These are phyloP conservation scores for Schoenoplectus tabernaemontani DNA, from an alignment of 202 grass and related monocot species.

Conservation along the genomic window DNA sequence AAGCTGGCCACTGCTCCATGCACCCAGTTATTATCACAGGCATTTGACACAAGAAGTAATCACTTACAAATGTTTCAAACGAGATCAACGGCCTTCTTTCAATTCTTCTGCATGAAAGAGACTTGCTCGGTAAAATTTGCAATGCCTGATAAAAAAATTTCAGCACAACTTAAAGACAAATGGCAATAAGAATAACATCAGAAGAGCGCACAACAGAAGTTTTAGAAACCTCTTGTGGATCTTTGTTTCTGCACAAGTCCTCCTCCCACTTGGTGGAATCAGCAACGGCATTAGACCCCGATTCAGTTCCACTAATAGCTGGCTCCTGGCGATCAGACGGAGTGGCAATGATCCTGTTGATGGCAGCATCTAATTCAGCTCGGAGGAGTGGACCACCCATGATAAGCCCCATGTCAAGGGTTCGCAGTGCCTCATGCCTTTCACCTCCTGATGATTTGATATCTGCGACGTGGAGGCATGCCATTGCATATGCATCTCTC, in stretches of 20 bases:
- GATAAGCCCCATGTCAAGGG: slow-evolving; percentile 95
- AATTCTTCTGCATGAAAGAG: slow-evolving; percentile 61
- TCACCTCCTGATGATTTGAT: slow-evolving; percentile 36
- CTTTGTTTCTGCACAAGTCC: slow-evolving; percentile 32
- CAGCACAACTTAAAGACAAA: not conserved
- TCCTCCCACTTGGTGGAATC: slow-evolving; percentile 44
- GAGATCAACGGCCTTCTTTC: slow-evolving; percentile 54
- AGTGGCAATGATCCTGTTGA: slow-evolving; percentile 33
- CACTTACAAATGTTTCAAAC: slow-evolving; percentile 75
- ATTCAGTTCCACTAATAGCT: not conserved
- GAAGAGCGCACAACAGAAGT: not conserved
- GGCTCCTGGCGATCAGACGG: not conserved
- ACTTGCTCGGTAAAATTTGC: slow-evolving; percentile 55
- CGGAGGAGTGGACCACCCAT: slow-evolving; percentile 80
- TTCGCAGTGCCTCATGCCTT: slow-evolving; percentile 47
- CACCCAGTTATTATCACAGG: slow-evolving; percentile 72
- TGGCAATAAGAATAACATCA: not conserved
- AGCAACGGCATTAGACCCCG: not conserved
- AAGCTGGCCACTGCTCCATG: slow-evolving; percentile 82
- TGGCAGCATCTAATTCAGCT: slow-evolving; percentile 45
- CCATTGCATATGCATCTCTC: slow-evolving; percentile 78
- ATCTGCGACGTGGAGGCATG: slow-evolving; percentile 65
- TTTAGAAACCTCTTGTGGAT: slow-evolving; percentile 36
- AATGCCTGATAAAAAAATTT: slow-evolving; percentile 40
- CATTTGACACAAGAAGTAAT: slow-evolving; percentile 67